phyloP scores from a whole-genome alignment of 352 stramenopile genomes.

The Globisporangium recalcitrans region DNA sequence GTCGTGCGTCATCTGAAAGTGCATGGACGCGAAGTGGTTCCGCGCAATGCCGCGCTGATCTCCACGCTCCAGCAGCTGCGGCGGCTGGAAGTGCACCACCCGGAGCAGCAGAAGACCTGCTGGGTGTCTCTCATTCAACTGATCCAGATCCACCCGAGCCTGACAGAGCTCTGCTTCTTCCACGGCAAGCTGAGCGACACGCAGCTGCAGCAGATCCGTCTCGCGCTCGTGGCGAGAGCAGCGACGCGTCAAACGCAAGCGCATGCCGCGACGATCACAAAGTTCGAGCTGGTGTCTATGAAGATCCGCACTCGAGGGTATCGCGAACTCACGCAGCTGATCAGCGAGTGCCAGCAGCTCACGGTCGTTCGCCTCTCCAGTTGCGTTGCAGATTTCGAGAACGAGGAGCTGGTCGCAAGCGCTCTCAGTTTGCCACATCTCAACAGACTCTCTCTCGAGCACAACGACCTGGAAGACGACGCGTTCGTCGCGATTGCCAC shows the following conservation, averaged over 20 bases:
- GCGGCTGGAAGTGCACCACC: slow-evolving; percentile 70
- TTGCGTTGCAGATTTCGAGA: slow-evolving; percentile 56
- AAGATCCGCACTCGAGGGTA: slow-evolving; percentile 44
- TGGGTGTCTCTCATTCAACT: slow-evolving; percentile 34
- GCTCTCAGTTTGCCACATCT: slow-evolving; percentile 32
- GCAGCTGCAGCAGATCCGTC: slow-evolving; percentile 37
- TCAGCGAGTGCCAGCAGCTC: slow-evolving; percentile 28
- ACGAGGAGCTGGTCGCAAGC: slow-evolving; percentile 37
- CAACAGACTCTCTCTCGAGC: slow-evolving; percentile 53
- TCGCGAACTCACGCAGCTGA: slow-evolving; percentile 40
- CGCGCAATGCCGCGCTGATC: slow-evolving; percentile 42
- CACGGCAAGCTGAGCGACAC: slow-evolving; percentile 54
- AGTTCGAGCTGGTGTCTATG: slow-evolving; percentile 66
- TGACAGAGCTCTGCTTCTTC: slow-evolving; percentile 62
- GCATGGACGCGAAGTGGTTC: slow-evolving; percentile 56
- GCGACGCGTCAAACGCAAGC: neutral
- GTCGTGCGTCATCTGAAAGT: slow-evolving; percentile 55
- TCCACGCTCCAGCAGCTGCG: slow-evolving; percentile 31
- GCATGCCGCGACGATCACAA: slow-evolving; percentile 18
- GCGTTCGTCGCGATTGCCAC: slow-evolving; percentile 36
- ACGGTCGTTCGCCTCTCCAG: slow-evolving; percentile 50
- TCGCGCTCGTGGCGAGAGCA: slow-evolving; percentile 18
- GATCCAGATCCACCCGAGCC: slow-evolving; percentile 24
- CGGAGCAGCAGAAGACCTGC: slow-evolving; percentile 54
- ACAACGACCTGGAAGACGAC: slow-evolving; percentile 75